These are phyloP conservation scores for Cryptococcus hybrid DNA, from an alignment of 1,284 basidiomycete genomes.

Conservation along the genomic window DNA sequence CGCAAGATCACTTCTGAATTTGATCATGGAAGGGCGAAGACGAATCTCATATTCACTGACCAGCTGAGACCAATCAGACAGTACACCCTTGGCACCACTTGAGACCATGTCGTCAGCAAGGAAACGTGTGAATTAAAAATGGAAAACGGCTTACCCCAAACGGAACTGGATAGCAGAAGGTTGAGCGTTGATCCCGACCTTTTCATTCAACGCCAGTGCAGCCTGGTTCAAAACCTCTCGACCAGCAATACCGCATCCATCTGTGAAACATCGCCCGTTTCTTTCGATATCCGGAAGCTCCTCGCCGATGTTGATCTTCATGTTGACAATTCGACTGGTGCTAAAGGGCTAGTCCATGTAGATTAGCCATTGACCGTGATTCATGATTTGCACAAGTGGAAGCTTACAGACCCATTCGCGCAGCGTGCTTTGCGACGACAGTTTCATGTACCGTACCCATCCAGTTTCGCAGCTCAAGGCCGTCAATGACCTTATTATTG, in stretches of 20 bases:
- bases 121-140: background rate
- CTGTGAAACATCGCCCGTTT: slow-evolving; percentile 42
- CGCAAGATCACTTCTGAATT: slow-evolving; percentile 38
- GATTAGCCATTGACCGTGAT: background rate
- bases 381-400: background rate
- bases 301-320: slow-evolving; percentile 25
- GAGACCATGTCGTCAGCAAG: slow-evolving; percentile 3
- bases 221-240: slow-evolving; percentile 36
- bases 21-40: slow-evolving; percentile 42
- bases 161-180: slow-evolving; percentile 50
- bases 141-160: slow-evolving; percentile 29
- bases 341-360: slow-evolving; percentile 32
- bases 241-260: slow-evolving; percentile 45
- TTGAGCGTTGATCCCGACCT: slow-evolving; percentile 19
- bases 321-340: slow-evolving; percentile 34
- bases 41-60: slow-evolving; percentile 30
- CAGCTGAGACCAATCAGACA: slow-evolving; percentile 41
- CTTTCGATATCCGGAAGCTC: slow-evolving; percentile 26
- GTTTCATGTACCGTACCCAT: slow-evolving; percentile 46
- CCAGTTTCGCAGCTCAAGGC: slow-evolving; percentile 32
- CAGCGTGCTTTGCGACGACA: slow-evolving; percentile 47
- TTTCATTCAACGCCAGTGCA: slow-evolving; percentile 35
- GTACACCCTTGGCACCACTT: slow-evolving; percentile 50
- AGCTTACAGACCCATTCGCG: slow-evolving; percentile 40
- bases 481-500: slow-evolving; percentile 32